phyloP scores from a whole-genome alignment of 768 basidiomycete genomes.

The Rubroboletus pulcherrimus region DNA sequence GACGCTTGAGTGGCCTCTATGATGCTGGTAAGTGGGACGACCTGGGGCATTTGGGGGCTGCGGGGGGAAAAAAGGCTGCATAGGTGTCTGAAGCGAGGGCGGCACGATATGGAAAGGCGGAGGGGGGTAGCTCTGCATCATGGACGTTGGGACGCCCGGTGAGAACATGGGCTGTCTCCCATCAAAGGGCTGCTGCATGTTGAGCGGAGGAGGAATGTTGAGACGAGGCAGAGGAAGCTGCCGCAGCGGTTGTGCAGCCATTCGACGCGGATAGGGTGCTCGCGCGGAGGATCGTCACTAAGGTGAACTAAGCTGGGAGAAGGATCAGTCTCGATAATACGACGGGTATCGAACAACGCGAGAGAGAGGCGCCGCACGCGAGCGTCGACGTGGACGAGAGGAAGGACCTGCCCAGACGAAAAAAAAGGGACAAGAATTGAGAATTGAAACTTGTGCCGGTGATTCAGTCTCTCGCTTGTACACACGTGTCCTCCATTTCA shows the following conservation, averaged over 20 bases:
- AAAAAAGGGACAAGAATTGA: background rate
- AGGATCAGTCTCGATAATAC: background rate
- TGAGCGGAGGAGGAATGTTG: constrained; percentile 51
- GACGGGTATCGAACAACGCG: background rate
- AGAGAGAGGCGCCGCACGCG: background rate
- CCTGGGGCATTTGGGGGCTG: constrained; percentile 48
- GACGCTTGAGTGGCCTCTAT: constrained; percentile 55
- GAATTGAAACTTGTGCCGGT: background rate
- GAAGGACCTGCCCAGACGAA: background rate
- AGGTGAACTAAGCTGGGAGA: background rate
- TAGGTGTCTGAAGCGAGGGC: constrained; percentile 61
- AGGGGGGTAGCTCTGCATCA: constrained; percentile 58
- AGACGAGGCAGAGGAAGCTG: constrained; percentile 55
- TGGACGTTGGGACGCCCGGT: constrained; percentile 57
- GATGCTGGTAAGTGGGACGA: constrained; percentile 49
- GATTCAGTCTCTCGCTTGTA: constrained; percentile 12
- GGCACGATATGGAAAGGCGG: constrained; percentile 42
- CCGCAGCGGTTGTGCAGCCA: constrained; percentile 38
- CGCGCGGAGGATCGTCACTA: background rate
- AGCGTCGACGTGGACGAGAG: constrained; percentile 5
- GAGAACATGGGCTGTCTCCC: constrained; percentile 54
- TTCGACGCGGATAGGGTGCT: constrained; percentile 1
- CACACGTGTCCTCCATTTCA: constrained; percentile 11
- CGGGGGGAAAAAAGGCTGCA: constrained; percentile 63
- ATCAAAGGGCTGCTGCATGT: constrained; percentile 54